Base-by-base conservation (phyloP, 805 yeast genomes). In the Torulaspora delbrueckii region DNA sequence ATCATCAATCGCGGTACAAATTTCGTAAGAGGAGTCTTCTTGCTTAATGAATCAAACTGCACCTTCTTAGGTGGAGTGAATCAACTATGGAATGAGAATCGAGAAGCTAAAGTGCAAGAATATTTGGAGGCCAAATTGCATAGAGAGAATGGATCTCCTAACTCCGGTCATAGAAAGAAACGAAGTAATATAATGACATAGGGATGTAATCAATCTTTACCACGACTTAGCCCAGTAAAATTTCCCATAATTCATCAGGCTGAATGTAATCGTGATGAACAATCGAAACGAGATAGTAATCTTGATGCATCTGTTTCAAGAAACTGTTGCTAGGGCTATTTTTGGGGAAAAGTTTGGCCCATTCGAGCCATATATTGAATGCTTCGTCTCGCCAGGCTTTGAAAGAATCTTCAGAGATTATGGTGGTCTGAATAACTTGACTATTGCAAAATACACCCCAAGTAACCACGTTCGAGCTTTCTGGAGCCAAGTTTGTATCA, bases 381-480 rank as follows among this genome's bases (percentile, higher is more conserved):
- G 96, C 95, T 65, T 93, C 99, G 58, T 90, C 97, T 55, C 84
- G 79, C 99, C 99, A 93, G 0, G 96, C 96, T 54, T 78, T 78
- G 71, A 93, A 91, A 1, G 97, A 87, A 56, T 89, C 96, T 55
- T 81, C 85, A 60, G 90, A 96, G 46, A 93, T 82, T 50, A 90
- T 84, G 0, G 99, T 93, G 0, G 97, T 86, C 65, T 90, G 97
- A 30, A 88, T 78, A 30, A 89, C 82, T 60, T 88, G 96, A 52
- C 89, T 79, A 65, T 83, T 83, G 6, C 95, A 95, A 74, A 93
- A 91, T 2, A 86, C 96, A 51, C 98, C 99, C 99, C 99, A 93
- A 1, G 99, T 93, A 7, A 93, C 95, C 23, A 93, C 96, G 52
- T 82, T 84, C 36, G 88, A 81, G 27, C 78, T 62, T 16, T 68